Conservation (phyloP, 2,329 filamentous ascomycete genomes). For the Arthrobotrys sinensis region DNA sequence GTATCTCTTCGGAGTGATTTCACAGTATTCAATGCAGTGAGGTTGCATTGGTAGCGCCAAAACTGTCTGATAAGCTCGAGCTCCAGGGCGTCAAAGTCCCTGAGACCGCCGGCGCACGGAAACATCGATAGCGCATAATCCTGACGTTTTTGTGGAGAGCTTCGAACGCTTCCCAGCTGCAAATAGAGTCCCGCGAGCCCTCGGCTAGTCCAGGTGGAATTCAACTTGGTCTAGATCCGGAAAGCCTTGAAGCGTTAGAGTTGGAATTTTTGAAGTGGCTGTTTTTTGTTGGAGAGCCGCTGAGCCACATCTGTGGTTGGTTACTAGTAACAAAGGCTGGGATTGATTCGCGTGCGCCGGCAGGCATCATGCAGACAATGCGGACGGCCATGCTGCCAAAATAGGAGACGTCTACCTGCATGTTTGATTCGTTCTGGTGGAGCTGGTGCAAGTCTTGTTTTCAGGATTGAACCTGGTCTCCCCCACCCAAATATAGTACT, state of each 20-base stretch:
- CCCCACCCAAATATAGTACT: slow-evolving; percentile 48
- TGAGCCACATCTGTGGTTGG: slow-evolving; percentile 37
- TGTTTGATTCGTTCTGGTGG: slow-evolving; percentile 41
- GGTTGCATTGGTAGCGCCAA: background rate
- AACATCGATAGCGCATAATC: slow-evolving; percentile 10
- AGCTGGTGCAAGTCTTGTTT: slow-evolving; percentile 30
- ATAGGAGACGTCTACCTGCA: slow-evolving; percentile 36
- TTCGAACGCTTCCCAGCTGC: slow-evolving; percentile 10
- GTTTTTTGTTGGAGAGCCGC: background rate
- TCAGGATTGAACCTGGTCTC: slow-evolving; percentile 36
- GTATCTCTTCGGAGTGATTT: no score
- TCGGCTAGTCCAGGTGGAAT: background rate
- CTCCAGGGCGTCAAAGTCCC: background rate
- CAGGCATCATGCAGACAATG: slow-evolving; percentile 42
- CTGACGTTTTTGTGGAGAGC: slow-evolving; percentile 25
- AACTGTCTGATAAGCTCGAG: background rate
- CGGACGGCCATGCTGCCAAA: slow-evolving; percentile 27
- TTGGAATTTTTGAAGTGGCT: slow-evolving; percentile 11
- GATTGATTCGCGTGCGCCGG: slow-evolving; percentile 37
- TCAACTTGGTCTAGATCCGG: background rate
- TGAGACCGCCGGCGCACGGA: background rate
- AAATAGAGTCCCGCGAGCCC: background rate
- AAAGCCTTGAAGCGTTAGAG: background rate
- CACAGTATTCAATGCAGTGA: background rate
- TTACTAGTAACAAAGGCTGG: background rate